phyloP scores from a whole-genome alignment of 495 filamentous ascomycete species.

The Penicilliopsis zonata region DNA sequence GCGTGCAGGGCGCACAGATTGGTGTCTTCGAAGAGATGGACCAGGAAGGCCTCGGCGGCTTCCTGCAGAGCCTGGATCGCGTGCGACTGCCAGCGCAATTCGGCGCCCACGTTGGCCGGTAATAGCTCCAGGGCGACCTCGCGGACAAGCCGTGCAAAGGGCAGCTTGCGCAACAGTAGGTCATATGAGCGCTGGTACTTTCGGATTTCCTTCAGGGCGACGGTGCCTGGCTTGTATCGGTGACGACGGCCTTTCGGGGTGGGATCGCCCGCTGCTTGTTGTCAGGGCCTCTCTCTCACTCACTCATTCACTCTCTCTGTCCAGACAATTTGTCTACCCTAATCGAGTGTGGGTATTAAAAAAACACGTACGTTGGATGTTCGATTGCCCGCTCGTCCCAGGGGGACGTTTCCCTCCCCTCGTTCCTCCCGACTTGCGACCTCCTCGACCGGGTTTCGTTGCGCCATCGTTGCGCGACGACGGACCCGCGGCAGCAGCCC shows the following conservation, averaged over 20 bases:
- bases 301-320: no score
- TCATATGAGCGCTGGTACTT: slow-evolving; percentile 74
- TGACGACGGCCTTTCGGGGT: slow-evolving; percentile 47
- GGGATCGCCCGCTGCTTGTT: slow-evolving; percentile 53
- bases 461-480: slow-evolving; percentile 6
- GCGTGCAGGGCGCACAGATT: slow-evolving; percentile 94
- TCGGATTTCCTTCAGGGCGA: slow-evolving; percentile 78
- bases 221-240: slow-evolving; percentile 75
- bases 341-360: not conserved
- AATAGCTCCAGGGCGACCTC: slow-evolving; percentile 62
- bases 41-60: slow-evolving; percentile 82
- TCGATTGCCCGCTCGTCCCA: slow-evolving; percentile 7
- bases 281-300: slow-evolving; percentile 3
- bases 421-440: slow-evolving; percentile 9
- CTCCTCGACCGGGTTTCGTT: slow-evolving; percentile 2
- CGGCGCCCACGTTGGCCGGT: slow-evolving; percentile 34
- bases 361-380: slow-evolving; percentile 27
- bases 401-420: slow-evolving; percentile 13
- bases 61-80: slow-evolving; percentile 87
- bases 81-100: slow-evolving; percentile 84
- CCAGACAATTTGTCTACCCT: no score
- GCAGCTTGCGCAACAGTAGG: slow-evolving; percentile 66
- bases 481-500: slow-evolving; percentile 7
- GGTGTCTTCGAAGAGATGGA: slow-evolving; percentile 90
- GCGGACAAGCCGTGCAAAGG: slow-evolving; percentile 79